Base-by-base conservation (phyloP, 495 filamentous ascomycete genomes). In the Darksidea phi region DNA sequence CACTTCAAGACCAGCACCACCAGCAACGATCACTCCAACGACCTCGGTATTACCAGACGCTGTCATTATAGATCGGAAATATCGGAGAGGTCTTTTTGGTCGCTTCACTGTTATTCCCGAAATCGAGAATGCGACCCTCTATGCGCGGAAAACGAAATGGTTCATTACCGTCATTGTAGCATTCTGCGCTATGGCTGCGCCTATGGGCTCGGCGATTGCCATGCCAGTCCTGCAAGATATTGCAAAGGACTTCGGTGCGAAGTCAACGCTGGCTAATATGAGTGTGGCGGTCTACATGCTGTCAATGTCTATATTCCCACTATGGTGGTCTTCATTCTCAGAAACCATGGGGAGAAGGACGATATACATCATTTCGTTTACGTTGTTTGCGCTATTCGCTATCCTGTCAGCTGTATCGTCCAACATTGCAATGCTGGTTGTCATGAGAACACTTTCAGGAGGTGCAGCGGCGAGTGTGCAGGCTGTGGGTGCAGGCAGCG, bases 321-420 rank as follows among this genome's bases (percentile, higher is more conserved):
- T 97, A 5, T 97, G 91, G 90, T 96, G 92, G 92, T 94, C 89
- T 1, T 87, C 85, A 2, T 95, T 96, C 70, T 92, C 88, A 11
- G 93, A 59, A 72, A 81, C 83, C 3, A 73, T 89, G 5, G 93
- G 93, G 20, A 83, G 93, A 38, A 81, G 93, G 24, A 89, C 86
- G 7, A 91, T 97, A 53, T 97, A 96, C 72, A 68, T 97, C 17
- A 75, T 81, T 41, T 95, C 90, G 0, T 97, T 97, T 70, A 68
- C 77, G 23, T 78, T 96, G 6, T 95, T 92, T 69, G 73, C 87
- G n/a, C 49, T 96, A 18, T 96, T 88, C 75, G 88, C 85, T 43
- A 73, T 88, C 17, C 76, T 91, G 18, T 84, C 81, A 28, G 91
- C 91, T 8, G 69, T 93, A 8, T 87, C 86, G 42, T 82, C 78